Evolutionary conservation across 148 eudicot species (phyloP).

Genomic region (Beta vulgaris): DNA sequence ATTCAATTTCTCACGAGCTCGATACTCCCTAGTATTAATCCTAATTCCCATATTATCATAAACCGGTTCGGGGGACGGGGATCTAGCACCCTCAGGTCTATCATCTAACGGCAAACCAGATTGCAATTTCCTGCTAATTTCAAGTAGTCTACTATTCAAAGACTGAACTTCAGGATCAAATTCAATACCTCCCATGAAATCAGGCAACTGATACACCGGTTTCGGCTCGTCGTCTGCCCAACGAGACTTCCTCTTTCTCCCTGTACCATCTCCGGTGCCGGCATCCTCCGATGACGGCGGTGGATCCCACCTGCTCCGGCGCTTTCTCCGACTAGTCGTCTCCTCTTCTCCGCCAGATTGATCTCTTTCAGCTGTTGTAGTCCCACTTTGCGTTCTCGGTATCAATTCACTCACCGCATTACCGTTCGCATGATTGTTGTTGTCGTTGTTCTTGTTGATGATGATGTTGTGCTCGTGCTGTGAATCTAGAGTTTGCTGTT

Average conservation of each 20-base stretch:
- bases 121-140: conserved; percentile 70
- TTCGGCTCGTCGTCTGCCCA: conserved; percentile 84
- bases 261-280: conserved; percentile 26
- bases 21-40: conserved; percentile 80
- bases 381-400: conserved; percentile 42
- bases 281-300: conserved; percentile 44
- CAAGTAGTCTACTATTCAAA: conserved; percentile 60
- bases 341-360: conserved; percentile 81
- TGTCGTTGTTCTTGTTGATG: neutral
- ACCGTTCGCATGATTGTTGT: conserved; percentile 19
- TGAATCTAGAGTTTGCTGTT: conserved; percentile 6
- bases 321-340: conserved; percentile 52
- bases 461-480: neutral
- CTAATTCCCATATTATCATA: conserved; percentile 82
- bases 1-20: conserved; percentile 67
- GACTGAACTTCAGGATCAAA: conserved; percentile 76
- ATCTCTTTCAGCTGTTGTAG: conserved; percentile 37
- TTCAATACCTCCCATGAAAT: conserved; percentile 89
- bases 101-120: conserved; percentile 71
- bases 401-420: neutral
- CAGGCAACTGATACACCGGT: conserved; percentile 64
- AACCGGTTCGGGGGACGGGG: conserved; percentile 88
- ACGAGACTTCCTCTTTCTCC: conserved; percentile 66
- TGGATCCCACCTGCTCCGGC: conserved; percentile 87
- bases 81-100: conserved; percentile 78